Percentiles rank a stretch among this genome's conserved stretches.
Conservation (phyloP, 345 rosid genomes). For the Hirschfeldia incana region DNA sequence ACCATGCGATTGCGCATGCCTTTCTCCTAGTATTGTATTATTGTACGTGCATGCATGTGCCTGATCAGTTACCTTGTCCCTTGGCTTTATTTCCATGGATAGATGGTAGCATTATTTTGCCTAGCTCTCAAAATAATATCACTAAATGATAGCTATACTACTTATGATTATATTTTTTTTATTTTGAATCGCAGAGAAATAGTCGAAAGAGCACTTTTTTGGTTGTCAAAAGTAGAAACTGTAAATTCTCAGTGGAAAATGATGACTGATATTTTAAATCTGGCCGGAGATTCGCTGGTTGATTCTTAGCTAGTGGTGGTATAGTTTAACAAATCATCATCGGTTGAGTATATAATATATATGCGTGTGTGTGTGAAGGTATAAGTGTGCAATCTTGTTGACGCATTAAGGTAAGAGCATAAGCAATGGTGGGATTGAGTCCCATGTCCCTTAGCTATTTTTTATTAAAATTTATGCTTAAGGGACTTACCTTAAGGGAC, state of each 20-base stretch:
- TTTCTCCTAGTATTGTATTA: not conserved
- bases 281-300: not conserved
- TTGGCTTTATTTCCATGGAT: constrained; percentile 2
- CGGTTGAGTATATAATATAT: not conserved
- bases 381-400: not conserved
- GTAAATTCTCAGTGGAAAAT: not conserved
- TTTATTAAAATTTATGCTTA: too few species aligned
- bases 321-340: not conserved
- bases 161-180: not conserved
- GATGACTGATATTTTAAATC: constrained; percentile 2
- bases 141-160: not conserved
- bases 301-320: not conserved
- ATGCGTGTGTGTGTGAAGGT: not conserved
- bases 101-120: constrained; percentile 3
- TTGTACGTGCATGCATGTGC: constrained; percentile 14
- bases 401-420: not conserved
- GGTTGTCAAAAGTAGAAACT: constrained; percentile 14
- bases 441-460: too few species aligned
- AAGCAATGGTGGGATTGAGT: too few species aligned
- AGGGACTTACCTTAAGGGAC: too few species aligned
- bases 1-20: too few species aligned
- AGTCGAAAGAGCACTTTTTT: constrained; percentile 8
- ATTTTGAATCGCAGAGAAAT: not conserved
- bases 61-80: not conserved
- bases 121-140: not conserved